These are phyloP conservation scores for Halophytophthora polymorphica DNA, from an alignment of 352 stramenopile genomes.

Conservation along the genomic window DNA sequence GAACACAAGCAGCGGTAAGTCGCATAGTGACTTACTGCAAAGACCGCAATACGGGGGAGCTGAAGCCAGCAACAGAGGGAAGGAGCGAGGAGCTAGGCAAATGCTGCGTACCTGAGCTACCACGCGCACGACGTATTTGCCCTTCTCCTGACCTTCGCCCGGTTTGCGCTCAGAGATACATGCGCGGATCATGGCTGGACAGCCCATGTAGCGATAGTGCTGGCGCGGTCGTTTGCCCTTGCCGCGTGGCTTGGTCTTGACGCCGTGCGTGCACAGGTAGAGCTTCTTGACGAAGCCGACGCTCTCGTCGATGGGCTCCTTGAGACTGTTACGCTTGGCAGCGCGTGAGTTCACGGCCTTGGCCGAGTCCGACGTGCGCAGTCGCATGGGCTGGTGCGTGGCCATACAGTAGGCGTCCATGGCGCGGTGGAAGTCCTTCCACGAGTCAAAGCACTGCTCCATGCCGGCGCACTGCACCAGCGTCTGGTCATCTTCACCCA, in stretches of 20 bases:
- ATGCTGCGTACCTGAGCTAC: constrained; percentile 51
- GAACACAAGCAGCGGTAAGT: not conserved
- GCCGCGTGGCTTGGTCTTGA: constrained; percentile 80
- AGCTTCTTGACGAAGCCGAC: constrained; percentile 85
- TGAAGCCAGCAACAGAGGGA: not conserved
- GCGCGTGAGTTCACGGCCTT: constrained; percentile 75
- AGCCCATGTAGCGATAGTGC: constrained; percentile 84
- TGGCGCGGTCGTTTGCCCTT: constrained; percentile 78
- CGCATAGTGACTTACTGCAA: not conserved
- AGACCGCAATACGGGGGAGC: not conserved
- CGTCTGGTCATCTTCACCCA: constrained; percentile 55
- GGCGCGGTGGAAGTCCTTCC: constrained; percentile 76
- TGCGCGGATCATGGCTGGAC: constrained; percentile 77
- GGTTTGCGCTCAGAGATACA: constrained; percentile 79
- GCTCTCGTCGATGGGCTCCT: constrained; percentile 84
- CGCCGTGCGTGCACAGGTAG: constrained; percentile 79
- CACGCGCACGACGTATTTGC: constrained; percentile 81
- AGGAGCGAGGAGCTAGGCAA: not conserved
- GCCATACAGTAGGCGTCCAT: constrained; percentile 78
- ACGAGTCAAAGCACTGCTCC: constrained; percentile 79
- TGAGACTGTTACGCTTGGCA: constrained; percentile 81
- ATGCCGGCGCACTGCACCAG: constrained; percentile 69
- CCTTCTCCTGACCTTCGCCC: constrained; percentile 48
- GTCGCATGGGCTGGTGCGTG: constrained; percentile 76
- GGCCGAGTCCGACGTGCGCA: constrained; percentile 78